Percentiles rank a stretch among this genome's conserved stretches.
phyloP scores from a whole-genome alignment of 192 early-diverging fungal genomes.

The Rhizophagus sp. region DNA sequence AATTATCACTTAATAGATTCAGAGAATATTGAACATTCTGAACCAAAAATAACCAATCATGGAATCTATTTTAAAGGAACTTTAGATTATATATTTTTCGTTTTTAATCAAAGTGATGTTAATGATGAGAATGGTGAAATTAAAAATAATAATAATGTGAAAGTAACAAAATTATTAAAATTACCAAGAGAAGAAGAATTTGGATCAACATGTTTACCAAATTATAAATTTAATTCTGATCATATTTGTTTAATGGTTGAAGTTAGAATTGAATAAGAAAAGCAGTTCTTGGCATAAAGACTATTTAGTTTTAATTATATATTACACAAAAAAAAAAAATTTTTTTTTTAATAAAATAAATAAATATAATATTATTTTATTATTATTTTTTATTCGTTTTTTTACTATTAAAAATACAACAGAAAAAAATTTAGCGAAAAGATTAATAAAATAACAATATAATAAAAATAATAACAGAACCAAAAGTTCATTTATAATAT shows the following conservation, averaged over 20 bases:
- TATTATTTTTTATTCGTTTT: too few relatives aligned
- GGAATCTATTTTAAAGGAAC: slow-evolving; percentile 11
- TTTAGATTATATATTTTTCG: slow-evolving; percentile 23
- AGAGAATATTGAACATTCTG: background rate
- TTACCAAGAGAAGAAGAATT: slow-evolving; percentile 18
- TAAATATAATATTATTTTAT: too few relatives aligned
- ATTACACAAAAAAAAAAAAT: too few relatives aligned
- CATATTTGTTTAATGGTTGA: slow-evolving; percentile 28
- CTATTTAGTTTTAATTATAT: too few relatives aligned
- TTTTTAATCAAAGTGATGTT: background rate
- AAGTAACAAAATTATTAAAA: slow-evolving; percentile 17
- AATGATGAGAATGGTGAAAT: background rate
- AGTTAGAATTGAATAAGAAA: background rate
- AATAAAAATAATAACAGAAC: too few relatives aligned
- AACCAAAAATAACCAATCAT: slow-evolving; percentile 22
- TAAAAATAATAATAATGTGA: background rate
- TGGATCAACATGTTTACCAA: slow-evolving; percentile 2
- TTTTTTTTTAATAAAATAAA: too few relatives aligned
- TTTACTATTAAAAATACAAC: too few relatives aligned
- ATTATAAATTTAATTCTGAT: slow-evolving; percentile 30
- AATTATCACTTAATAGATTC: slow-evolving; percentile 15
- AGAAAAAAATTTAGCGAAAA: too few relatives aligned
- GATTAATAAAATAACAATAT: too few relatives aligned
- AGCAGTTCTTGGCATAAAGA: too few relatives aligned
- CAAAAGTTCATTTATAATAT: too few relatives aligned